A percentile compares a stretch with the other conserved stretches of the same genome.
phyloP scores from a whole-genome alignment of 495 filamentous ascomycete genomes.

The Endocarpon pusillum region DNA sequence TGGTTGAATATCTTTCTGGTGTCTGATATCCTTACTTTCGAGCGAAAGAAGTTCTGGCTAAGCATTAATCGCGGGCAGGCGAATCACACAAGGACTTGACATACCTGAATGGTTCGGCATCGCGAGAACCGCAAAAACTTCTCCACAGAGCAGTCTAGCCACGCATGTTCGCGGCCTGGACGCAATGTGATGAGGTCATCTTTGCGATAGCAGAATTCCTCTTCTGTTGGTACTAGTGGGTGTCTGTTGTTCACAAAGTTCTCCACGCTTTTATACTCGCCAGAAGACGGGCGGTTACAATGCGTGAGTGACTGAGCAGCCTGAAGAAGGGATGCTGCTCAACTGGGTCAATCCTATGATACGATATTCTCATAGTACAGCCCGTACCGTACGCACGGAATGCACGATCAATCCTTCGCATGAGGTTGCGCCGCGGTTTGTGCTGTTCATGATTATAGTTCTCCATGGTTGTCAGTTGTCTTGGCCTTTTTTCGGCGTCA shows the following conservation, averaged over 20 bases:
- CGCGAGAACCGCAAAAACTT: conserved; percentile 6
- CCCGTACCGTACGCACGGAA: no score
- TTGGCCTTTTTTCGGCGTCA: conserved; percentile 2
- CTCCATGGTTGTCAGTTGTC: conserved; percentile 3
- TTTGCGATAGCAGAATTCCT: conserved; percentile 6
- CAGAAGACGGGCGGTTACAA: conserved; percentile 6
- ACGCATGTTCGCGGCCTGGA: conserved; percentile 10
- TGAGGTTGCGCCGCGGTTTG: no score
- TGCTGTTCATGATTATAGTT: no score
- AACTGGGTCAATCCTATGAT: no score
- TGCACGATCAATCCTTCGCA: no score
- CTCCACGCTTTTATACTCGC: conserved; percentile 10
- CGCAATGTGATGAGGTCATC: conserved; percentile 13
- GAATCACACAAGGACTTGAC: background rate
- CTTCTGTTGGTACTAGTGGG: conserved; percentile 7
- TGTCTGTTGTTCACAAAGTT: conserved; percentile 6
- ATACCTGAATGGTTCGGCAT: conserved; percentile 5
- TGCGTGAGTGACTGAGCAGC: conserved; percentile 11
- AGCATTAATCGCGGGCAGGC: background rate
- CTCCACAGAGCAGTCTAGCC: conserved; percentile 10
- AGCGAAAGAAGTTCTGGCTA: conserved; percentile 8
- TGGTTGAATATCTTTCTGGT: background rate
- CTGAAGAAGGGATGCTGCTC: no score
- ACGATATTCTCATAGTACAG: no score
- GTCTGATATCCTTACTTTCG: background rate